Conservation (phyloP, 2,329 filamentous ascomycete species). For the Monilinia fructicola region DNA sequence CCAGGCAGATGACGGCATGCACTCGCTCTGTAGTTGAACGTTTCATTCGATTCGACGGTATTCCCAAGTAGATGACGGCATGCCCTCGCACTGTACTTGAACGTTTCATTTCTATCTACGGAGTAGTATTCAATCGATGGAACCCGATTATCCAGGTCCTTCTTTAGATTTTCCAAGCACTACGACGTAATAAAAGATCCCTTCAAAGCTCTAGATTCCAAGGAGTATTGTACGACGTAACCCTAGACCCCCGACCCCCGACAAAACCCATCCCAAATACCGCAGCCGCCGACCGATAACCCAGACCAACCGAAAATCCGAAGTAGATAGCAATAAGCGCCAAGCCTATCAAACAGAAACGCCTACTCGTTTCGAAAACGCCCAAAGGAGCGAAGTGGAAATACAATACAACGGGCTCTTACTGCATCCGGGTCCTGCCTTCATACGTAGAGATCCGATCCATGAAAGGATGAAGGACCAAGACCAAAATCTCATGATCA, state of each 20-base stretch:
- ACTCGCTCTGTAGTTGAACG: too few species aligned
- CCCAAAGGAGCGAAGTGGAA: constrained; percentile 15
- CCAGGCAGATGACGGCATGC: too few species aligned
- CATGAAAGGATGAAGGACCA: constrained; percentile 6
- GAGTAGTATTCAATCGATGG: too few species aligned
- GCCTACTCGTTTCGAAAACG: constrained; percentile 16
- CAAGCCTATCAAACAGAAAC: constrained; percentile 20
- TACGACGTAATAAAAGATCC: background rate
- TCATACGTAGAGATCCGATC: background rate
- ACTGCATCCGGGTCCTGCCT: background rate
- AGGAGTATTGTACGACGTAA: too few species aligned
- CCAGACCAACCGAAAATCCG: background rate
- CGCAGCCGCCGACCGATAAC: constrained; percentile 2
- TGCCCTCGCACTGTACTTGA: too few species aligned
- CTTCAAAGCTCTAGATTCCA: too few species aligned
- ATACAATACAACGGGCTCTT: background rate
- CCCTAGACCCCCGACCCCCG: too few species aligned
- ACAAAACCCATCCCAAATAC: background rate
- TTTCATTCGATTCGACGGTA: too few species aligned
- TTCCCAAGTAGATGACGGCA: too few species aligned
- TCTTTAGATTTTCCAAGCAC: background rate
- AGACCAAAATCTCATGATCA: constrained; percentile 5
- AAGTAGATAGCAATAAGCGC: constrained; percentile 7
- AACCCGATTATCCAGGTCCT: background rate
- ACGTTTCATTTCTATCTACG: too few species aligned